These are phyloP conservation scores for Lichtheimia hyalospora DNA, from an alignment of 371 early-diverging fungal species.

Conservation along the genomic window DNA sequence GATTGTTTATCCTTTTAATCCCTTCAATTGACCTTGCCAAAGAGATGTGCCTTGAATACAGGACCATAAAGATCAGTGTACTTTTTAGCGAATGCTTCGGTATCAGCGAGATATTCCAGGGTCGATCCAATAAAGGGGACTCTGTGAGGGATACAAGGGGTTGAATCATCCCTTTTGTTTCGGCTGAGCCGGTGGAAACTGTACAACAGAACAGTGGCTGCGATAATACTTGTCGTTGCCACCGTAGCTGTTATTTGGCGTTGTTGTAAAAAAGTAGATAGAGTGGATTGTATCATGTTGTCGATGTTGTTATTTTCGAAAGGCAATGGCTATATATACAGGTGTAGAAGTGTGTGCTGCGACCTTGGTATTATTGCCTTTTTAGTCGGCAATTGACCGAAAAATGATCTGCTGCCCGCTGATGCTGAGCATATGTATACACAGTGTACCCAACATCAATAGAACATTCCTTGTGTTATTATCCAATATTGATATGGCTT, in stretches of 20 bases:
- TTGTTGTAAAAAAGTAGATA: too few species aligned
- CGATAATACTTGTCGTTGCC: too few species aligned
- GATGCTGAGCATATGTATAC: too few species aligned
- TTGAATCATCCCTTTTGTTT: conserved; percentile 1
- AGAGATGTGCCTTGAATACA: conserved; percentile 11
- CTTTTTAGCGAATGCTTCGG: conserved; percentile 9
- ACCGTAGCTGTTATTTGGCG: too few species aligned
- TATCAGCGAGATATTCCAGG: conserved; percentile 7
- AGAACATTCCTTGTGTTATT: too few species aligned
- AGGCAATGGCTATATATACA: not conserved
- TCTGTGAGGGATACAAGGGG: conserved; percentile 15
- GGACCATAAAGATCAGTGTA: conserved; percentile 12
- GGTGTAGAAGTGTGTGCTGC: not conserved
- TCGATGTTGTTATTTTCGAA: too few species aligned
- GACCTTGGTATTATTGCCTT: not conserved
- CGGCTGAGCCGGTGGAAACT: not conserved
- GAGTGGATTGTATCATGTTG: too few species aligned
- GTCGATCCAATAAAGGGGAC: conserved; percentile 20
- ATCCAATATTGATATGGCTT: too few species aligned
- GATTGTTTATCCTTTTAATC: not conserved
- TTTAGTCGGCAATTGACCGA: too few species aligned
- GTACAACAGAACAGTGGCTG: too few species aligned
- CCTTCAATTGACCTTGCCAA: conserved; percentile 10
- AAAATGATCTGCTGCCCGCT: too few species aligned
- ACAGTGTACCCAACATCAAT: too few species aligned